Base-by-base conservation (phyloP, 305 asterid genomes). In the Caryopteris hybrid region DNA sequence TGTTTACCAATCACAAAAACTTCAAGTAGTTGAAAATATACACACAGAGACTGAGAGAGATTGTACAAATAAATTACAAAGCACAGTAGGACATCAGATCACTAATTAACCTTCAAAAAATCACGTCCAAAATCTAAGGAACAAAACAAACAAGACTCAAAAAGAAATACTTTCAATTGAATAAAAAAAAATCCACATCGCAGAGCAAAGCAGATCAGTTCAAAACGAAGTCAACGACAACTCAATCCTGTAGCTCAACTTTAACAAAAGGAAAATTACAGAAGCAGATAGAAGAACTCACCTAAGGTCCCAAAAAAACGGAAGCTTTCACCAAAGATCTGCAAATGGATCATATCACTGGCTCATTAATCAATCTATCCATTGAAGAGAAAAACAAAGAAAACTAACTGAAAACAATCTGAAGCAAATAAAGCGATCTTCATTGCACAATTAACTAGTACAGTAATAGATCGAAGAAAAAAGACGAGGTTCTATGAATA, bases 181-280 rank as follows among this genome's bases (percentile, higher is more conserved):
- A 33, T 33, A 2, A 7, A 33, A 0, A n/a, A 7, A 33, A 33
- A 33, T 33, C 39, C 39, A 33, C 39, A 33, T 4, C 39, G 4
- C 8, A 33, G 5, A 33, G 39, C 66, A 42, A 21, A 51, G 22
- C 42, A 48, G 79, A 76, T 76, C 81, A 68, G 65, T 66, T 48
- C 72, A 67, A 3, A 53, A 14, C 34, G 66, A 73, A 81, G 84
- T 79, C 86, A 79, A 81, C 86, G 79, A 33, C 39, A 33, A 33
- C 39, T 33, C 39, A 33, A 33, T 33, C 39, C 39, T 1, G 39
- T 6, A 33, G 39, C 39, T 33, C 82, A 54, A 67, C 70, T 62
- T 58, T 58, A 2, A 50, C 47, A 8, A 7, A 1, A 33, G 8
- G 17, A 48, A 33, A 21, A 11, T 36, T 7, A 7, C 6, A 7